These are phyloP conservation scores for Sporothrix sp. DNA, from an alignment of 2,329 filamentous ascomycete genomes.

Conservation along the genomic window DNA sequence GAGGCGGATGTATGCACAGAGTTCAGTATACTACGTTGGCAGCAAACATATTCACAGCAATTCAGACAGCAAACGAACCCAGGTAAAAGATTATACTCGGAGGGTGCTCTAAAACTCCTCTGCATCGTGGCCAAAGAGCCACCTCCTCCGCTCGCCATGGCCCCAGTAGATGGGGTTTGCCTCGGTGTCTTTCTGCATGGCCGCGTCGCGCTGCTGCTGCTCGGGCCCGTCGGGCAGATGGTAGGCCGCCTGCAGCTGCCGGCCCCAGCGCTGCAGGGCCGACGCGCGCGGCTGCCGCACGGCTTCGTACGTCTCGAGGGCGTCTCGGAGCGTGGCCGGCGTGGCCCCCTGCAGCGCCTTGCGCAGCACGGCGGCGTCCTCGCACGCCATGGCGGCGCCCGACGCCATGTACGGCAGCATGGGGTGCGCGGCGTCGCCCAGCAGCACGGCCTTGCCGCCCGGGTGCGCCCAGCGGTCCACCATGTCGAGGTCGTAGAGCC, in stretches of 20 bases:
- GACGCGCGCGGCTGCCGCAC: slow-evolving; percentile 17
- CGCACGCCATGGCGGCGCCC: slow-evolving; percentile 34
- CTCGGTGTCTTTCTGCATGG: slow-evolving; percentile 12
- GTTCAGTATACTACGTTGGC: too few relatives aligned
- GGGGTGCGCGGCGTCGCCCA: slow-evolving; percentile 37
- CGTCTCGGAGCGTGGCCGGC: not conserved
- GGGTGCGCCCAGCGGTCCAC: slow-evolving; percentile 32
- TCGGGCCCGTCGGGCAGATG: slow-evolving; percentile 20
- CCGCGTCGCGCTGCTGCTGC: slow-evolving; percentile 16
- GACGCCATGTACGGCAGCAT: slow-evolving; percentile 40
- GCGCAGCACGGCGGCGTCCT: slow-evolving; percentile 29
- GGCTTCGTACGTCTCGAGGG: slow-evolving; percentile 12
- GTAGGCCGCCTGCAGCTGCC: slow-evolving; percentile 19
- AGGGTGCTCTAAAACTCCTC: slow-evolving; percentile 10
- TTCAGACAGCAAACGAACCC: too few relatives aligned
- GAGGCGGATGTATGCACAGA: not conserved
- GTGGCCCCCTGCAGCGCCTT: slow-evolving; percentile 7
- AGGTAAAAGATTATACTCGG: too few relatives aligned
- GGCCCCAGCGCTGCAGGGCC: slow-evolving; percentile 17
- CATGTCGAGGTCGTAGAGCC: slow-evolving; percentile 32
- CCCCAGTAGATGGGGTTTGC: slow-evolving; percentile 22
- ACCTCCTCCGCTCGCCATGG: slow-evolving; percentile 26
- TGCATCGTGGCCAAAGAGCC: slow-evolving; percentile 22
- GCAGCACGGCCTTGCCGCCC: slow-evolving; percentile 29
- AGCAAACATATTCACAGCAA: not conserved